Evolutionary conservation across 306 rosid genomes (phyloP), one percentile per base, ranked within the genome.

Genomic region (Spatholobus suberectus): DNA sequence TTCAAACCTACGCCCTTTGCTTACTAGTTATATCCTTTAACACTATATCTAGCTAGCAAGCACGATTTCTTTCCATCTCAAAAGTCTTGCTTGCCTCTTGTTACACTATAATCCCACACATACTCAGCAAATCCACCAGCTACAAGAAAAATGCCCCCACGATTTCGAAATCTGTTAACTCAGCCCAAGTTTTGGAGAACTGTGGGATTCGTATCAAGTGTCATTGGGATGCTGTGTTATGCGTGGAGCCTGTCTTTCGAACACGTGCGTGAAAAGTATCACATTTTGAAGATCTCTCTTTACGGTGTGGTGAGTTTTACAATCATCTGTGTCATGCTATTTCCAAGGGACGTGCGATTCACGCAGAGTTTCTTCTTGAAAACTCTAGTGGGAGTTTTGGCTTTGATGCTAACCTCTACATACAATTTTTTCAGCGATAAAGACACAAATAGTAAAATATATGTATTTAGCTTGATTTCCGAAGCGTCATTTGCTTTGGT

Each of bases 201-300:
- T 4, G 38, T 65, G 38, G 82, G 82, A 8, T 65, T 78, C 8
- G 26, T 65, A 3, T 65, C 74, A 14, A 78, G 75, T 21, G 47
- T 47, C 8, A 55, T 47, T 20, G 82, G 82, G 35, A 41, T 65
- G 8, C 20, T 18, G 0, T 78, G 34, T 21, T 78, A 46, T 5
- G 51, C 73, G 6, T 8, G 8, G 24, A 65, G 74, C 51, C 11
- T 57, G 1, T 32, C 59, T 47, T 78, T 49, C 49, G 6, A 29
- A 0, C 20, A 46, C 0, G 9, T 20, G 2, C 15, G 23, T 4
- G 37, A 32, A 18, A 9, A 47, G 32, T 63, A 62, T 73, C 37
- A 35, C 65, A 3, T 23, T 2, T 4, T 18, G 26, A 65, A 63
- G 51, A 49, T 65, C 63, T 13, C 51, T 6, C 61, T 77, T 5